Evolutionary conservation across 1,284 basidiomycete genomes (phyloP).

Genomic region (Heterobasidion occidentale): DNA sequence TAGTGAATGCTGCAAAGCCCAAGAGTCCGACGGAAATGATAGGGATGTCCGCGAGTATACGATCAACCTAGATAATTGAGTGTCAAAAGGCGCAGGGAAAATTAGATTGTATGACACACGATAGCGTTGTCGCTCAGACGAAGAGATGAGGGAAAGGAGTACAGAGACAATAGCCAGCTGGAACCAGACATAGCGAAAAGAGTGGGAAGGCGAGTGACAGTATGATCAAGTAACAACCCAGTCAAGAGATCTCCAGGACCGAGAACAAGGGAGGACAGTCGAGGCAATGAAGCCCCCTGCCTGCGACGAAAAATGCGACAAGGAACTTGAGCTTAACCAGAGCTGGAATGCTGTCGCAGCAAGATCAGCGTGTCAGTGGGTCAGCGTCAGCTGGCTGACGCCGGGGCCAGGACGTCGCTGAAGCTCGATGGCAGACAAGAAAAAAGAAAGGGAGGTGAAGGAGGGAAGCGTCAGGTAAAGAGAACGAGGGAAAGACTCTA

Average conservation of each 20-base stretch:
- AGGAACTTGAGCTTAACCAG: background rate
- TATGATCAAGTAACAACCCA: background rate
- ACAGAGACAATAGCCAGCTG: slow-evolving; percentile 8
- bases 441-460: background rate
- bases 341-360: background rate
- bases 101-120: slow-evolving; percentile 13
- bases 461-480: background rate
- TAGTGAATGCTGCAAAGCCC: slow-evolving; percentile 54
- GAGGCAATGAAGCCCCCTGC: slow-evolving; percentile 3
- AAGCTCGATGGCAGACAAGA: background rate
- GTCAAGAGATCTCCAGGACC: slow-evolving; percentile 7
- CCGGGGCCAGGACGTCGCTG: background rate
- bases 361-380: background rate
- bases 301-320: background rate
- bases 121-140: slow-evolving; percentile 14
- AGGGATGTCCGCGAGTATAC: slow-evolving; percentile 57
- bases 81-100: slow-evolving; percentile 1
- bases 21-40: slow-evolving; percentile 59
- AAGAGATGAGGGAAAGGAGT: slow-evolving; percentile 9
- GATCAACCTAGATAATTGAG: slow-evolving; percentile 4
- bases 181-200: background rate
- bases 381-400: slow-evolving; percentile 6
- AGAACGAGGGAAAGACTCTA: background rate
- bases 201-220: background rate
- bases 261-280: background rate